Conservation (phyloP, 202 grass and related monocot species). For the Schoenoplectus tabernaemontani region DNA sequence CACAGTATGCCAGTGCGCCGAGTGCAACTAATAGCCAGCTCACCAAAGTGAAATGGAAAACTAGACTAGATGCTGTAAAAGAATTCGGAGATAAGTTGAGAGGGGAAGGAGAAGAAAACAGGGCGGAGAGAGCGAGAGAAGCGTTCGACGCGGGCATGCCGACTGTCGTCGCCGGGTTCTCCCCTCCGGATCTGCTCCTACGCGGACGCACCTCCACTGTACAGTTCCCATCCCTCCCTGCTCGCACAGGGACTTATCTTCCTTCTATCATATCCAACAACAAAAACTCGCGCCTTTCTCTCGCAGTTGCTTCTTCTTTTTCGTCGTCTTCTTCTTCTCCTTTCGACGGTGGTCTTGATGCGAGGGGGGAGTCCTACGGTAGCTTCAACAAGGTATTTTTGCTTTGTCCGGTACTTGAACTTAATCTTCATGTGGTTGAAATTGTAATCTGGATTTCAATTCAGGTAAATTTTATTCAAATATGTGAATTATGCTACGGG, state of each 20-base stretch:
- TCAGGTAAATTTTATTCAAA: neutral
- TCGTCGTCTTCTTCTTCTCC: slow-evolving; percentile 42
- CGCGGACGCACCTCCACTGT: slow-evolving; percentile 21
- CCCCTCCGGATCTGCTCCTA: slow-evolving; percentile 26
- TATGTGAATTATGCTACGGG: neutral
- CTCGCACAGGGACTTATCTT: neutral
- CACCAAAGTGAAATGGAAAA: neutral
- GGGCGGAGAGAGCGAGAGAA: neutral
- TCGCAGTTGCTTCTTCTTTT: neutral
- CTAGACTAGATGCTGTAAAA: neutral
- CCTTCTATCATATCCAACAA: slow-evolving; percentile 5
- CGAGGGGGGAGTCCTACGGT: slow-evolving; percentile 28
- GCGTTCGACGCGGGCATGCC: slow-evolving; percentile 56
- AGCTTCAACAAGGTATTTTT: slow-evolving; percentile 58
- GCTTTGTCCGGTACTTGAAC: too few relatives aligned
- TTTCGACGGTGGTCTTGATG: slow-evolving; percentile 54
- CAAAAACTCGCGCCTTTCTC: slow-evolving; percentile 19
- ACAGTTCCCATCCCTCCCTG: neutral
- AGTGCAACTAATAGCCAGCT: too few relatives aligned
- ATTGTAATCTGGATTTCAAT: slow-evolving; percentile 1
- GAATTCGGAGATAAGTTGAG: neutral
- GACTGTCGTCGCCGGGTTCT: slow-evolving; percentile 46
- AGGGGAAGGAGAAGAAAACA: slow-evolving; percentile 28
- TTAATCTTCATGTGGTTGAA: too few relatives aligned
- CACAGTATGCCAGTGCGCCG: too few relatives aligned